Base-by-base conservation (phyloP, 129 eudicot genomes). In the Artemisia annua region DNA sequence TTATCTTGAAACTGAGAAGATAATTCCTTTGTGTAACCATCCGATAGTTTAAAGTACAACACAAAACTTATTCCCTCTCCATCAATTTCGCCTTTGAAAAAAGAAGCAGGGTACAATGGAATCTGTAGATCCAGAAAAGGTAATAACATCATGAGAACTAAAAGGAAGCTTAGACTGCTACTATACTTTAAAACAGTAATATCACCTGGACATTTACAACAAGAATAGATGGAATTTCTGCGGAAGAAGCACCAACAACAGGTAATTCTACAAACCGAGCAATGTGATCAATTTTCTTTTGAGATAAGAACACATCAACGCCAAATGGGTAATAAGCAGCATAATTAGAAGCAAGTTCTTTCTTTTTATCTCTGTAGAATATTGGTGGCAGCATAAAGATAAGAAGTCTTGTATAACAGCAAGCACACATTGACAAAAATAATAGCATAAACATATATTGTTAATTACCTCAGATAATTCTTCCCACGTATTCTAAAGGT, bases 301-400 rank as follows among this genome's bases (percentile, higher is more conserved):
- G 86, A 60, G 87, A 87, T 74, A 87, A 79, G 67, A 80, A 90
- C 35, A 90, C 94, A 71, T 90, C 97, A 75, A 90, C 89, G 3
- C 97, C 97, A 67, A 87, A 85, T 5, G 97, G 97, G 57, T 80
- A 81, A 81, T 85, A 90, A 68, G 97, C 97, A 17, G 94, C 94
- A 62, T 66, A 61, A 62, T 77, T 85, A 28, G 91, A 69, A 71
- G 97, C 97, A 74, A 60, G 63, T 16, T 87, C 97, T 71, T 90
- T 90, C 86, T 71, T 87, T 68, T 87, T 87, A 73, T 90, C 97
- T 89, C 97, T 90, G 84, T 65, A 57, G 58, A 67, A 19, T 4
- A 17, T 57, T 50, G 14, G 22, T 49, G 39, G 46, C 65, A 49
- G 54, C 32, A 13, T 43, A 71, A 19, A 24, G 28, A 71, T 39